These are phyloP conservation scores for Oryza glaberrima DNA, from an alignment of 176 grass and related monocot genomes.

Conservation along the genomic window DNA sequence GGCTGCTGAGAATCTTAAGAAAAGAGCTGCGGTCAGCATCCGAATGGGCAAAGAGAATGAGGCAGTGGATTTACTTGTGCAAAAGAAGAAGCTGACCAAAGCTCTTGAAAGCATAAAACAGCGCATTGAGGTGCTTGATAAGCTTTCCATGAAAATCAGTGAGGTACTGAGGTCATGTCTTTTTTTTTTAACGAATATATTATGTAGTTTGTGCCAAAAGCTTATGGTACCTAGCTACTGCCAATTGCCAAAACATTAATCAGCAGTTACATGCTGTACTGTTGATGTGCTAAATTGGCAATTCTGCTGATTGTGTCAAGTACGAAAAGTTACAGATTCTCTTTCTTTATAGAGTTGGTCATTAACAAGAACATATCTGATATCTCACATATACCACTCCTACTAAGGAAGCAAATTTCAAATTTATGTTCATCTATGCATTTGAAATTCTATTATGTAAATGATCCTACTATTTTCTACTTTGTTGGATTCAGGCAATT, in stretches of 20 bases:
- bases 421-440: slow-evolving; percentile 14
- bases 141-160: slow-evolving; percentile 78
- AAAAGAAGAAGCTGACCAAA: slow-evolving; percentile 91
- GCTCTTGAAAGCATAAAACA: slow-evolving; percentile 78
- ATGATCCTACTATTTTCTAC: background rate
- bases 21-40: slow-evolving; percentile 60
- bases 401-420: background rate
- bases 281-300: background rate
- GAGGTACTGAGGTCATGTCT: slow-evolving; percentile 54
- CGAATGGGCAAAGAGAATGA: slow-evolving; percentile 70
- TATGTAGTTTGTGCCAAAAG: slow-evolving; percentile 7
- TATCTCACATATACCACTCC: background rate
- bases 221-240: background rate
- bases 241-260: background rate
- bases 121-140: slow-evolving; percentile 80
- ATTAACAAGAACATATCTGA: slow-evolving; percentile 3
- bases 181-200: background rate
- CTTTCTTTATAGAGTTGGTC: background rate
- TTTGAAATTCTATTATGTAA: background rate
- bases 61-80: slow-evolving; percentile 80
- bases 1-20: slow-evolving; percentile 87
- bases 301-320: background rate
- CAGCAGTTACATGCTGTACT: background rate
- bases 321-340: background rate
- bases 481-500: slow-evolving; percentile 74